Conservation (phyloP, 2,329 filamentous ascomycete genomes). For the Paraconiothyrium brasiliense region DNA sequence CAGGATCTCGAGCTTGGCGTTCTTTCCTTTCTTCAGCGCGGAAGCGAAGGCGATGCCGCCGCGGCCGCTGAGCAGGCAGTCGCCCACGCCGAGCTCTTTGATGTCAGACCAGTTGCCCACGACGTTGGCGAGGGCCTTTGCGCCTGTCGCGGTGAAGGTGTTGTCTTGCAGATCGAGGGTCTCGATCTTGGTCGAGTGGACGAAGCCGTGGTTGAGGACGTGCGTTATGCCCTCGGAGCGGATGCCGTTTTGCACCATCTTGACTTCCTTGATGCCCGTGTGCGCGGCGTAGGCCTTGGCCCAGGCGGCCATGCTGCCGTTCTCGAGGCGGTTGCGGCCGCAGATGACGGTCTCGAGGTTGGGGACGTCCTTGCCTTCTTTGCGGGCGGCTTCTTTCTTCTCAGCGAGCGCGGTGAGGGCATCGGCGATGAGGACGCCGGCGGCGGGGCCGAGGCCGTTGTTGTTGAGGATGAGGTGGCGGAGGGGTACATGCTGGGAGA, state of each 20-base stretch:
- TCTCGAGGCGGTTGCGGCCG: slow-evolving; percentile 94
- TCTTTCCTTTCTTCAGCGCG: slow-evolving; percentile 78
- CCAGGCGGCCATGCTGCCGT: slow-evolving; percentile 96
- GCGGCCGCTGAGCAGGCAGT: slow-evolving; percentile 82
- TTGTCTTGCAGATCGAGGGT: slow-evolving; percentile 96
- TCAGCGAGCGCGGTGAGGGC: slow-evolving; percentile 83
- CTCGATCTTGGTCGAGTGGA: slow-evolving; percentile 72
- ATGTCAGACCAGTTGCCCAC: slow-evolving; percentile 78
- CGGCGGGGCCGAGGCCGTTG: slow-evolving; percentile 93
- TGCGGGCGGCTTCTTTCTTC: slow-evolving; percentile 82
- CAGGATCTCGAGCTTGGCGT: slow-evolving; percentile 80
- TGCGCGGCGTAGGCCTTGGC: slow-evolving; percentile 86
- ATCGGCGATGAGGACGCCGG: slow-evolving; percentile 87
- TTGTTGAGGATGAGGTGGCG: slow-evolving; percentile 98
- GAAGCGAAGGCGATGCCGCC: slow-evolving; percentile 78
- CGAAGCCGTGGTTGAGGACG: slow-evolving; percentile 81
- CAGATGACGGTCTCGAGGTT: slow-evolving; percentile 96
- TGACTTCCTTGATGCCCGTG: slow-evolving; percentile 80
- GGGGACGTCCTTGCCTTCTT: slow-evolving; percentile 76
- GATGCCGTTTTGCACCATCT: slow-evolving; percentile 99
- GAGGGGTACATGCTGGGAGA: slow-evolving; percentile 85
- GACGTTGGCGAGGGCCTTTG: slow-evolving; percentile 78
- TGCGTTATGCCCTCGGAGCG: slow-evolving; percentile 89
- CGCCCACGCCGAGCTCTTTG: slow-evolving; percentile 85
- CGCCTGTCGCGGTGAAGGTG: slow-evolving; percentile 87